A percentile compares a stretch with the other conserved stretches of the same genome.
Evolutionary conservation across 1,284 basidiomycete genomes (phyloP).

Genomic region (Prillingera fragicola): DNA sequence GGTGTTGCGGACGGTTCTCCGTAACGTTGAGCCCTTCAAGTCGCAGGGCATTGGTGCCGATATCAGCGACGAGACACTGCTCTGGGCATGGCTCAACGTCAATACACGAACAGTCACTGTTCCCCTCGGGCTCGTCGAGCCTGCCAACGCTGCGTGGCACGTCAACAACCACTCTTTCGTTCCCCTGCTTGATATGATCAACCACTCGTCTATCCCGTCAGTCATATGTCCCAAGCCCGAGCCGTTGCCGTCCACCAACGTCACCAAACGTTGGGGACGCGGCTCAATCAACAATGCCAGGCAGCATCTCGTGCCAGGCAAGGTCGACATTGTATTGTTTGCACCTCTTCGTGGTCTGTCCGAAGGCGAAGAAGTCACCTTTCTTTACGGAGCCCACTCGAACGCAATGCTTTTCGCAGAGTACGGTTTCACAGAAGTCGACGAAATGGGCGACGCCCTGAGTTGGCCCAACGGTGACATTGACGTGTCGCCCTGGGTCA

Average conservation of each 20-base stretch:
- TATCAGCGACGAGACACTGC: conserved; percentile 51
- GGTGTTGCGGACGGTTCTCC: conserved; percentile 32
- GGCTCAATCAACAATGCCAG: background rate
- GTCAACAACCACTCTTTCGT: conserved; percentile 71
- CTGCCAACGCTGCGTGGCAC: conserved; percentile 29
- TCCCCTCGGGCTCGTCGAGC: conserved; percentile 58
- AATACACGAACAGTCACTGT: conserved; percentile 82
- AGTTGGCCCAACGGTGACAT: conserved; percentile 51
- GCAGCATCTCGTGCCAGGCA: conserved; percentile 45
- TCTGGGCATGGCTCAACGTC: conserved; percentile 86
- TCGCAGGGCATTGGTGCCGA: conserved; percentile 22
- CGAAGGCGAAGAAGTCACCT: conserved; percentile 59
- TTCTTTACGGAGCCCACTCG: conserved; percentile 70
- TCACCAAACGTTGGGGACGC: conserved; percentile 4
- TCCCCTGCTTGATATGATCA: conserved; percentile 79
- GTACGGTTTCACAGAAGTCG: conserved; percentile 67
- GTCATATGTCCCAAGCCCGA: conserved; percentile 23
- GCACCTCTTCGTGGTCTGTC: conserved; percentile 52
- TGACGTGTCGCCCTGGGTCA: conserved; percentile 58
- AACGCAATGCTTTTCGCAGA: conserved; percentile 71
- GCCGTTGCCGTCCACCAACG: conserved; percentile 18
- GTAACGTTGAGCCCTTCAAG: conserved; percentile 27
- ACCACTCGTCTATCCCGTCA: conserved; percentile 54
- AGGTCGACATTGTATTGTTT: conserved; percentile 54
- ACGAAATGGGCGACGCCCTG: conserved; percentile 30